Evolutionary conservation across 2,329 filamentous ascomycete species (phyloP), one percentile per base, ranked within the genome.

Genomic region (Colletotrichum higginsianum): DNA sequence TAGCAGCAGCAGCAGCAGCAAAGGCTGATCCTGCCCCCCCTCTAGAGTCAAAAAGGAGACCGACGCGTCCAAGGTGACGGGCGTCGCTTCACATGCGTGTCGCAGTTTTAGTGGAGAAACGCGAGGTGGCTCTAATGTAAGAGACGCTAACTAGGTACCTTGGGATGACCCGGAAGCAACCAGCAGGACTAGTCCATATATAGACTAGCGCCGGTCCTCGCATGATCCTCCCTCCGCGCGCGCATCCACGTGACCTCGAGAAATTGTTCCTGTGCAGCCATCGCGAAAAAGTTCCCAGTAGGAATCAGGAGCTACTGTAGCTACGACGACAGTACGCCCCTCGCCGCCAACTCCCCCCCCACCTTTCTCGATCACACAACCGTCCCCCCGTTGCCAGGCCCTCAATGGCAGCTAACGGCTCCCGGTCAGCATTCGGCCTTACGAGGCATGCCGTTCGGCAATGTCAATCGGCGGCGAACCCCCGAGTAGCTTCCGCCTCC

Each of bases 381-480:
- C 58, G 44, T 30, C 40, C 44, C 35, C 23, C 38, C 56, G 58
- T 42, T 50, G 69, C 58, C 61, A 38, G 35, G 55, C 26, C 35
- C 64, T 21, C 67, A 69, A 74, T 74, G 73, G 73, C 71, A 40
- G 57, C 53, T 38, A 73, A 52, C 61, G 61, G 64, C 56, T 56
- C 73, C 40, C 56, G 67, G 38, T 74, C 71, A 65, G 65, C 67
- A 60, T 72, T 68, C 47, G 58, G 63, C 49, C 62, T 74, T 30
- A 68, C 67, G 52, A 73, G 68, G 62, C 73, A 67, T 66, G 67
- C 72, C 35, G 11, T 72, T 5, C 66, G 68, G 71, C 73, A 74
- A 52, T 73, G 71, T 58, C 73, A 73, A 23, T 40, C 58, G 55
- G 50, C 56, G 30, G 30, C 49, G 21, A 21, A 44, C 18, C 13